Evolutionary conservation across 805 yeast species (phyloP).

Genomic region (Ogataea populi-albae): DNA sequence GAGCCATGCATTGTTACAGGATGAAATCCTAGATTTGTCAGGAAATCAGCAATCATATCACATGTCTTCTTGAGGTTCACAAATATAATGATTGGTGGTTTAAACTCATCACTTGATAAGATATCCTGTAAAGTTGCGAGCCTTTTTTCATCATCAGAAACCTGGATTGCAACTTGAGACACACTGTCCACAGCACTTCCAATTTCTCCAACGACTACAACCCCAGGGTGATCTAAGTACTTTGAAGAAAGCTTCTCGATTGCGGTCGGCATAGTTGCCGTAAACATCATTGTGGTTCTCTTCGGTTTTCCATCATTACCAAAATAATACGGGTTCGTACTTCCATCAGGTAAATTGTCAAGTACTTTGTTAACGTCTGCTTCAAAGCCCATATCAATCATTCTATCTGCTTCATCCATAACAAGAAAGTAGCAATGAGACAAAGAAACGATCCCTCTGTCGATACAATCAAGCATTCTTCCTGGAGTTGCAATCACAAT

Average conservation of each 20-base stretch:
- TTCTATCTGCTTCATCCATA: slow-evolving; percentile 92
- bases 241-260: slow-evolving; percentile 65
- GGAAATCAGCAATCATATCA: slow-evolving; percentile 56
- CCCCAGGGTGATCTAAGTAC: slow-evolving; percentile 60
- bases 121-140: slow-evolving; percentile 41
- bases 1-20: slow-evolving; percentile 81
- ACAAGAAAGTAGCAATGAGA: slow-evolving; percentile 64
- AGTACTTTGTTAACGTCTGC: slow-evolving; percentile 66
- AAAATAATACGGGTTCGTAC: slow-evolving; percentile 37
- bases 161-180: slow-evolving; percentile 62
- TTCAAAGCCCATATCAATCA: slow-evolving; percentile 95
- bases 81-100: slow-evolving; percentile 72
- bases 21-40: slow-evolving; percentile 44
- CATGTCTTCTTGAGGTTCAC: slow-evolving; percentile 75
- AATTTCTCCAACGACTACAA: slow-evolving; percentile 63
- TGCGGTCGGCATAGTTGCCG: slow-evolving; percentile 85
- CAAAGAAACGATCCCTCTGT: slow-evolving; percentile 59
- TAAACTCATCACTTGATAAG: slow-evolving; percentile 30
- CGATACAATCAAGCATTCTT: slow-evolving; percentile 75
- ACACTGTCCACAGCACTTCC: slow-evolving; percentile 68
- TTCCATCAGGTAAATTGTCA: slow-evolving; percentile 48
- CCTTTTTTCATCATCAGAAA: slow-evolving; percentile 42
- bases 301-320: slow-evolving; percentile 30
- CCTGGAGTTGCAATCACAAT: slow-evolving; percentile 95
- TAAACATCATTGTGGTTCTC: slow-evolving; percentile 82